Base-by-base conservation (phyloP, 768 basidiomycete species). In the Boletus insuetus region DNA sequence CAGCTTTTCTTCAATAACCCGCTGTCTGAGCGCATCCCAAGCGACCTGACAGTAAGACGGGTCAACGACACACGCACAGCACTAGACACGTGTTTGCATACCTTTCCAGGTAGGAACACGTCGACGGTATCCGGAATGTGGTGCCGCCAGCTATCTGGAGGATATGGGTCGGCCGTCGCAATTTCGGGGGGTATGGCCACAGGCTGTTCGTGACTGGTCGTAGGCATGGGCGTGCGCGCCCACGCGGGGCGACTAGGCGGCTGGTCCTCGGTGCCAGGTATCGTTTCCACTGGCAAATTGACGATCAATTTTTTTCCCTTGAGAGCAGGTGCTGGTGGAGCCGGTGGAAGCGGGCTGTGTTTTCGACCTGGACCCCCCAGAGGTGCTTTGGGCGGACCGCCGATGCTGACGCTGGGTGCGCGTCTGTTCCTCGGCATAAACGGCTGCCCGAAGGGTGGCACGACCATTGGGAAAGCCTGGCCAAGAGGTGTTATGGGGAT, bases 311-410 rank as follows among this genome's bases (percentile, higher is more conserved):
- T 91, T 77, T 88, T 91, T 26, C 69, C 64, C 71, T 89, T 90
- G 29, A 51, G 57, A 49, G 62, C 66, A 29, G 77, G 71, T 1
- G 72, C 44, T 41, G 46, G 70, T 56, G 69, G 66, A 11, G 60
- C 53, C 14, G 68, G 65, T 11, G 82, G 77, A 55, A 87, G 72
- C 12, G 89, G 89, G 68, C 85, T 88, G 48, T 84, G 77, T 72
- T 89, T 93, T 43, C 87, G 81, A 43, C 83, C 81, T 13, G 87
- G 90, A 0, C 91, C 91, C 17, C 91, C 91, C 3, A 94, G 73
- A 1, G 84, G 80, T 1, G 91, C 91, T 69, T 93, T 94, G 10
- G 91, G 91, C n/a, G 91, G 91, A 8, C 91, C 91, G 13, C 91
- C 91, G 40, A 88, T 82, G 66, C 86, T 89, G 42, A 87, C 58